Base-by-base conservation (phyloP, 306 rosid species). In the Sicyos baderoa region DNA sequence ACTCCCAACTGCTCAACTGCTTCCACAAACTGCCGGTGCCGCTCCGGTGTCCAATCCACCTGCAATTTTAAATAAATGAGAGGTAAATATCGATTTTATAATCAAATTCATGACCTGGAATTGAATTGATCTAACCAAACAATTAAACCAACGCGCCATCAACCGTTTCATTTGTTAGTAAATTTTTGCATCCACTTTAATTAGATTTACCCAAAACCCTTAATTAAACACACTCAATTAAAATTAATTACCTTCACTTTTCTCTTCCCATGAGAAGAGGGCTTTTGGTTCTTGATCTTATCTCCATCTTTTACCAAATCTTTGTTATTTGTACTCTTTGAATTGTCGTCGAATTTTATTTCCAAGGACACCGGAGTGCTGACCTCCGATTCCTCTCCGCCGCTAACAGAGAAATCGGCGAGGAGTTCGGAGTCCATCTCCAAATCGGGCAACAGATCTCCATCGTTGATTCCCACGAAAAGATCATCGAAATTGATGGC, bases 41-140 rank as follows among this genome's bases (percentile, higher is more conserved):
- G 79, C 27, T 93, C 98, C 71, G 98, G 94, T 4, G 98, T 93
- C 98, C 98, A 93, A 81, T 93, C 98, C 79, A 93, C 97, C 98
- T 92, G 72, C 72, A 77, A 14, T 74, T 76, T 25, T 3, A 25
- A 25, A 25, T 25, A 25, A 1, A 25, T 3, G 29, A 25, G 29
- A 25, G 3, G 1, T 3, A 25, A 25, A 25, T 25, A 25, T 25
- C 29, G 29, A 25, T 3, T 25, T 25, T 25, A 25, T 25, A 3
- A 25, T 25, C 29, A n/a, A n/a, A n/a, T n/a, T n/a, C n/a, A n/a
- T n/a, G n/a, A n/a, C n/a, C n/a, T n/a, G n/a, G n/a, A n/a, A n/a
- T n/a, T n/a, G n/a, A n/a, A n/a, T n/a, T n/a, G n/a, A n/a, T n/a
- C n/a, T n/a, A n/a, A n/a, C n/a, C n/a, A 25, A 25, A 25, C 29